phyloP scores from a whole-genome alignment of 768 basidiomycete genomes.

The Xerocomellus amylosporus region DNA sequence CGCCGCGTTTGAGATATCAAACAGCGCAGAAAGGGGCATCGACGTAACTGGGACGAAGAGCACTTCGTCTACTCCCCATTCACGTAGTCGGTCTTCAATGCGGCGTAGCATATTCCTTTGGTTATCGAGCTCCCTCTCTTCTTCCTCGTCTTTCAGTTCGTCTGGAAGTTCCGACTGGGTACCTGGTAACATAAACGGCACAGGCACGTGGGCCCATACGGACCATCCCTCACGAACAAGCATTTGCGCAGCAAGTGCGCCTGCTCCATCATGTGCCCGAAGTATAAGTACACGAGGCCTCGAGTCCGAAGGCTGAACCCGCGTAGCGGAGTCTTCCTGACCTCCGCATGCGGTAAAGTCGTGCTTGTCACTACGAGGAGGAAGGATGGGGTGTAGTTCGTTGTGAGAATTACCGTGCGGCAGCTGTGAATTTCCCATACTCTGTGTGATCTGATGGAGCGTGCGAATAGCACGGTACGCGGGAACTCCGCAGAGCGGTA shows the following conservation, averaged over 20 bases:
- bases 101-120: slow-evolving; percentile 41
- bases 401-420: slow-evolving; percentile 26
- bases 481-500: slow-evolving; percentile 77
- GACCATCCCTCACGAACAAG: slow-evolving; percentile 66
- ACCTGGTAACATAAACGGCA: slow-evolving; percentile 33
- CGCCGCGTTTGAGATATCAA: slow-evolving; percentile 19
- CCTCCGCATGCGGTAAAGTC: slow-evolving; percentile 27
- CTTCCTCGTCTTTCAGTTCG: slow-evolving; percentile 31
- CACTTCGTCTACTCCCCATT: slow-evolving; percentile 77
- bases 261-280: slow-evolving; percentile 69
- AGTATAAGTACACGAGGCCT: slow-evolving; percentile 58
- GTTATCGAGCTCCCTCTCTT: slow-evolving; percentile 37
- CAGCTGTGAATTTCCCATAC: slow-evolving; percentile 23
- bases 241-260: slow-evolving; percentile 78
- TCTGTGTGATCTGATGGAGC: slow-evolving; percentile 39
- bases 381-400: slow-evolving; percentile 27
- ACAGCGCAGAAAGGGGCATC: slow-evolving; percentile 21
- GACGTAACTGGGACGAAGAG: slow-evolving; percentile 49
- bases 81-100: slow-evolving; percentile 53
- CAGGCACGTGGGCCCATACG: slow-evolving; percentile 68
- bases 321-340: slow-evolving; percentile 15
- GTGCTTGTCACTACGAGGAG: slow-evolving; percentile 23
- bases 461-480: slow-evolving; percentile 81
- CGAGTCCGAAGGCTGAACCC: slow-evolving; percentile 12
- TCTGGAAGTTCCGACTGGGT: slow-evolving; percentile 37